Evolutionary conservation across 768 basidiomycete genomes (phyloP).

Genomic region (Tulasnella sp.): DNA sequence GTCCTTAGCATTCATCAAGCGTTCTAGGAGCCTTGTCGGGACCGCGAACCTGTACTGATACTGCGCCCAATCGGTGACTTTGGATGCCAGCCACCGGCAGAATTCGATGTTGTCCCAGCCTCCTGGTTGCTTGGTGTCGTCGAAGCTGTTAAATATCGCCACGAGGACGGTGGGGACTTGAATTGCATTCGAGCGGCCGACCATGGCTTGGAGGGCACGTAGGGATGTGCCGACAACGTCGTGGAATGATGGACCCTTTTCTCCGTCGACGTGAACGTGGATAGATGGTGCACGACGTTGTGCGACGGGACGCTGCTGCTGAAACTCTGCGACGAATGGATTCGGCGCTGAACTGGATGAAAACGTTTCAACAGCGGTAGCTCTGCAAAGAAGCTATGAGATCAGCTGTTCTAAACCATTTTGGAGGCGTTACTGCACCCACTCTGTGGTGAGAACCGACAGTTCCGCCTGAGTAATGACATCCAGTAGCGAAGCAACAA

Average conservation of each 20-base stretch:
- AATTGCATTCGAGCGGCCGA: slow-evolving; percentile 62
- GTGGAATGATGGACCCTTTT: slow-evolving; percentile 60
- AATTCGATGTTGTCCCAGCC: slow-evolving; percentile 60
- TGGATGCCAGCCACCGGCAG: slow-evolving; percentile 73
- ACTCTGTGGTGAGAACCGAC: slow-evolving; percentile 57
- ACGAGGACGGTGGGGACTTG: slow-evolving; percentile 67
- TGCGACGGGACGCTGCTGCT: slow-evolving; percentile 54
- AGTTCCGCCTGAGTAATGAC: slow-evolving; percentile 56
- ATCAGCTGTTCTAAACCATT: not conserved
- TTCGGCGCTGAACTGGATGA: slow-evolving; percentile 45
- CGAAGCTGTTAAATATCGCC: slow-evolving; percentile 57
- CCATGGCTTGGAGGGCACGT: slow-evolving; percentile 55
- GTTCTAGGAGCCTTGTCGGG: slow-evolving; percentile 73
- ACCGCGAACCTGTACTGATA: slow-evolving; percentile 90
- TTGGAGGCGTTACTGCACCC: slow-evolving; percentile 23
- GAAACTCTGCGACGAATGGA: slow-evolving; percentile 71
- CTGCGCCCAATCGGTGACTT: slow-evolving; percentile 75
- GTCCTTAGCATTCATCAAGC: slow-evolving; percentile 54
- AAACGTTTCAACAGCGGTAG: slow-evolving; percentile 33
- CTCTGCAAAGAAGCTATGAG: slow-evolving; percentile 30
- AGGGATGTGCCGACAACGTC: slow-evolving; percentile 71
- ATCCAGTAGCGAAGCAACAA: slow-evolving; percentile 59
- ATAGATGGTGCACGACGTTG: slow-evolving; percentile 84
- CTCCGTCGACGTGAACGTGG: slow-evolving; percentile 78
- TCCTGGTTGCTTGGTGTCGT: slow-evolving; percentile 31